Evolutionary conservation across 495 filamentous ascomycete species (phyloP).

Genomic region (Trichoderma reesei): DNA sequence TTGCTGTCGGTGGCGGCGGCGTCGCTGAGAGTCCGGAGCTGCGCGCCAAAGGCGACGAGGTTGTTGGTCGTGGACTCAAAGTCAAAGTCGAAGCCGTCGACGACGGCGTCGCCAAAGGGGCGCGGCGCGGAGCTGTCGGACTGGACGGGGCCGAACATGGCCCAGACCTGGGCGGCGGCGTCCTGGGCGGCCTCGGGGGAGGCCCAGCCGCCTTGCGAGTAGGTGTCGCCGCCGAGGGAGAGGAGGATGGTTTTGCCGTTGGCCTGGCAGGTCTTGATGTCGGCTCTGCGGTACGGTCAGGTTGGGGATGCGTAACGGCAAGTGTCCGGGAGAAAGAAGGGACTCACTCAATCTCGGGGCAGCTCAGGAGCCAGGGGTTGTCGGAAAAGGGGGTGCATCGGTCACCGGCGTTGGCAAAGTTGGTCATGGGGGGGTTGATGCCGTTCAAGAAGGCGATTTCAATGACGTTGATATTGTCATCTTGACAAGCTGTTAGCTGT

Average conservation of each 20-base stretch:
- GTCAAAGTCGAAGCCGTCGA: conserved; percentile 70
- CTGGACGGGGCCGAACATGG: conserved; percentile 50
- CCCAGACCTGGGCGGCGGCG: conserved; percentile 55
- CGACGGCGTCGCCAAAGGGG: conserved; percentile 52
- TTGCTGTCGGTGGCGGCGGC: conserved; percentile 1
- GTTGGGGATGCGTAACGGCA: not conserved
- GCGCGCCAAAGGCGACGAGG: conserved; percentile 46
- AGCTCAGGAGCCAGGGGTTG: conserved; percentile 42
- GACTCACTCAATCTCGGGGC: conserved; percentile 51
- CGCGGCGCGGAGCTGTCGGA: conserved; percentile 32
- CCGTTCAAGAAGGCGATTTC: conserved; percentile 51
- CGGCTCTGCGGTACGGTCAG: conserved; percentile 21
- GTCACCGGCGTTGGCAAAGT: conserved; percentile 52
- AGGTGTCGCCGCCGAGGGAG: conserved; percentile 56
- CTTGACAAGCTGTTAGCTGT: not conserved
- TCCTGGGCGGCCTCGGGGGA: conserved; percentile 40
- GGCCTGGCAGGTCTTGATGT: conserved; percentile 57
- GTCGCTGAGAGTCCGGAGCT: conserved; percentile 46
- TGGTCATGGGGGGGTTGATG: conserved; percentile 45
- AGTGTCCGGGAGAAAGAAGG: not conserved
- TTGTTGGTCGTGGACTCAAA: conserved; percentile 42
- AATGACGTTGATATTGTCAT: conserved; percentile 37
- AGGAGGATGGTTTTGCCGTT: conserved; percentile 57
- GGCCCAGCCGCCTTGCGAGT: conserved; percentile 53
- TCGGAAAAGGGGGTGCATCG: conserved; percentile 49